Evolutionary conservation across 257 asterid species (phyloP), one percentile per base, ranked within the genome.

Genomic region (Nicotiana undulata): DNA sequence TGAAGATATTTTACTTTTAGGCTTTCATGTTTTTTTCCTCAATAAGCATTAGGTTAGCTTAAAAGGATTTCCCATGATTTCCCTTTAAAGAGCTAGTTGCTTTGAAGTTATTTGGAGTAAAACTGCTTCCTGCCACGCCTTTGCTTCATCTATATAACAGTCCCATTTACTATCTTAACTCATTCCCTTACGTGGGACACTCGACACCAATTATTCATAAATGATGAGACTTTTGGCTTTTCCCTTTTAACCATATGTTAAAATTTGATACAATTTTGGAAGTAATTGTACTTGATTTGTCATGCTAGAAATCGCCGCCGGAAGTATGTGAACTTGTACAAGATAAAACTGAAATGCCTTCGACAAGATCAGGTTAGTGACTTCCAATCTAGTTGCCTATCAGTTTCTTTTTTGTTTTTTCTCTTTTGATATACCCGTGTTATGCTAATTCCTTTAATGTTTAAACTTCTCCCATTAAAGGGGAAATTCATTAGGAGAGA

Each of bases 311-410:
- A 84, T 84, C 34, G 88, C 80, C 96, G 98, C 51, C 93, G 94
- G 83, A 92, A 88, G 88, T 95, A 95, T 84, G 93, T 92, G 85
- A 89, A 88, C 72, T 86, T 92, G 89, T 95, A 95, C 84, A 95
- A 89, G 93, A 87, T 83, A 83, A 95, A 95, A 89, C 88, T 95
- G 91, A 89, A 90, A 87, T 88, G 92, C 87, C 97, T 92, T 83
- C 92, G 86, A 76, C 88, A 88, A 56, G 97, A 93, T 80, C 93
- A 95, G 98, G 99, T 95, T 80, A 85, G 88, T 72, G 37, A 77
- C 80, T 81, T 77, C 67, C 63, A 40, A 75, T 82, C 58, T 59
- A 74, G 65, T 82, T 72, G 22, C 77, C 59, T 24, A 72, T 72
- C 37, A 53, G 15, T 31, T 52, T 59, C 59, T 1, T 17, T 20